These are phyloP conservation scores for Akanthomyces dipterigenus DNA, from an alignment of 2,329 filamentous ascomycete genomes.

Conservation along the genomic window DNA sequence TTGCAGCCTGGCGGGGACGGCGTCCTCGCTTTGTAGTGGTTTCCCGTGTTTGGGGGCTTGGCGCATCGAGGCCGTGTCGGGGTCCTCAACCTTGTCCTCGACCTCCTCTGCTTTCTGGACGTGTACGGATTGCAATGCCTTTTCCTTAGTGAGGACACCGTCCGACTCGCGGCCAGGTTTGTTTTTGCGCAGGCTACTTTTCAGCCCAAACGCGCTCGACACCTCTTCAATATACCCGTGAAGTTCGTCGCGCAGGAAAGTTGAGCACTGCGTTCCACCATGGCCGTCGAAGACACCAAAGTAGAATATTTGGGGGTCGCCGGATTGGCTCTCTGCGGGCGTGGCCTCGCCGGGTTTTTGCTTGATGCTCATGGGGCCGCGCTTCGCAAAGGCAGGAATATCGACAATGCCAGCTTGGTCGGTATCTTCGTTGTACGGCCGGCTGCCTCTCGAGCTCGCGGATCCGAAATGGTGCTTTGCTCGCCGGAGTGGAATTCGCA, in stretches of 20 bases:
- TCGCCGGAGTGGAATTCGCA: constrained; percentile 85
- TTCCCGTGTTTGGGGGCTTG: constrained; percentile 28
- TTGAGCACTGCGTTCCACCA: constrained; percentile 81
- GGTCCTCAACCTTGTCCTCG: constrained; percentile 28
- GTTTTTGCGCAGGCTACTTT: constrained; percentile 61
- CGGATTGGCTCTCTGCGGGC: constrained; percentile 67
- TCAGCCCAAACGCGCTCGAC: constrained; percentile 66
- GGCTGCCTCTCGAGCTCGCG: constrained; percentile 68
- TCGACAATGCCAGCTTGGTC: constrained; percentile 92
- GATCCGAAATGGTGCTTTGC: constrained; percentile 96
- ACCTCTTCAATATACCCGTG: constrained; percentile 86
- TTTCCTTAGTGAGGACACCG: constrained; percentile 21
- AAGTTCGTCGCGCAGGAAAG: constrained; percentile 75
- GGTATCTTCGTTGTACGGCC: constrained; percentile 87
- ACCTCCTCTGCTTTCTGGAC: constrained; percentile 45
- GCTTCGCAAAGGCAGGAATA: constrained; percentile 84
- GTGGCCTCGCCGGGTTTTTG: constrained; percentile 53
- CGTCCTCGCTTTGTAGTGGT: constrained; percentile 31
- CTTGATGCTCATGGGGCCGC: constrained; percentile 59
- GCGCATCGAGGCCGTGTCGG: constrained; percentile 28
- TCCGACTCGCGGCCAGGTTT: constrained; percentile 29
- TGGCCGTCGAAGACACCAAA: constrained; percentile 97
- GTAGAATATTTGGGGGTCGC: constrained; percentile 95
- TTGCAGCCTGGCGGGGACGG: constrained; percentile 44
- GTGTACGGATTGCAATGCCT: constrained; percentile 31